Base-by-base conservation (phyloP, 805 yeast species). In the Cyberlindnera euphorbiiphila region DNA sequence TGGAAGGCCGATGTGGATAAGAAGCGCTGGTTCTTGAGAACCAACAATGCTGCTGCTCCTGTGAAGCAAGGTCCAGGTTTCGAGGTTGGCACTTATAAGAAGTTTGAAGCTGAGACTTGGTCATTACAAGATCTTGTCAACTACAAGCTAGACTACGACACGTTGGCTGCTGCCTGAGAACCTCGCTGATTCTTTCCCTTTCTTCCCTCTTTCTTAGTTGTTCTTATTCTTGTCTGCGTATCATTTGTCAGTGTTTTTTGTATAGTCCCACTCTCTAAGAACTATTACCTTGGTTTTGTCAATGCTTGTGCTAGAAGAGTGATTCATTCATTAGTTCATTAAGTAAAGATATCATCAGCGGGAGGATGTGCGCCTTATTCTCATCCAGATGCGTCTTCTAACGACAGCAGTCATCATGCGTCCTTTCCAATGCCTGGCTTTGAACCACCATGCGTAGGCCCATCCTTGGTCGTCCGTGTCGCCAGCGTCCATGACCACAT, bases 381-480 rank as follows among this genome's bases (percentile, higher is more conserved):
- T 61, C 32, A 72, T 64, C 91, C 93, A 85, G 3, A 76, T 56
- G 20, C 94, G 60, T 47, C 84, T 68, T 37, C 95, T 60, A 3
- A 81, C 85, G 54, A 76, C 72, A 41, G 79, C 72, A 2, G 43
- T 39, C 10, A 42, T 41, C 26, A 45, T 41, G n/a, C 45, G 26
- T 4, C 85, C 85, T 49, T 77, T 75, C 95, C 95, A 85, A 31
- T 57, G 53, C 18, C 47, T 49, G 15, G 72, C 61, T 9, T 62
- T 56, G 42, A 79, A 72, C 17, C 68, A 47, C 60, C 73, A 64
- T 40, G 83, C 68, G 52, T 85, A 85, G 22, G 70, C 56, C 95
- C 95, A 85, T n/a, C 95, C 95, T 51, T 81, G 84, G 50, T 83
- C 89, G 56, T 85, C 95, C 15, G 76, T 82, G 51, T 83, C 87